A percentile compares a stretch with the other conserved stretches of the same genome.
These are phyloP conservation scores for Saitozyma podzolica DNA, from an alignment of 768 basidiomycete species.

Conservation along the genomic window DNA sequence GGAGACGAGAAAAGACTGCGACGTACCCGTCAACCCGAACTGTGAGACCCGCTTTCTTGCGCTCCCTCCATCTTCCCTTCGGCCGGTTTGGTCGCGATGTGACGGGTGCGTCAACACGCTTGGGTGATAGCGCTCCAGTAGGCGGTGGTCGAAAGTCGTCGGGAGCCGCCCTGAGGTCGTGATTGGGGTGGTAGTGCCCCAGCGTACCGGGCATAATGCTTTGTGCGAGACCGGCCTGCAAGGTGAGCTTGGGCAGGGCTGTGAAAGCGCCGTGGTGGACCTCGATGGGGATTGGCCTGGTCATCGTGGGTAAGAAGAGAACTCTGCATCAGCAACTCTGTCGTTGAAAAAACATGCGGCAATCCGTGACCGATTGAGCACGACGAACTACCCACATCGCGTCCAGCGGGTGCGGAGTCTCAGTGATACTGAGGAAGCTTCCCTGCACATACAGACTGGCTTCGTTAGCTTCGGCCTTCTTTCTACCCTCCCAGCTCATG, in stretches of 20 bases:
- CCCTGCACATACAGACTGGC: constrained; percentile 37
- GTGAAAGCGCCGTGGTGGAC: constrained; percentile 14
- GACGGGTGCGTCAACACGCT: neutral
- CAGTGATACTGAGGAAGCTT: constrained; percentile 32
- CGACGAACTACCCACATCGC: constrained; percentile 23
- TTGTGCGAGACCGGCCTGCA: constrained; percentile 28
- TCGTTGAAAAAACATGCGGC: neutral
- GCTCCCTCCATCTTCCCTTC: constrained; percentile 21
- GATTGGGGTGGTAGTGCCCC: neutral
- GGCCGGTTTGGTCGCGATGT: neutral
- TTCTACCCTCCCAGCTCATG: neutral
- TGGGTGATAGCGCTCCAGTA: neutral
- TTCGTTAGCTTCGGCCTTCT: neutral
- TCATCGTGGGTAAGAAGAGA: too few species aligned
- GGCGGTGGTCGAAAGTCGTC: constrained; percentile 4
- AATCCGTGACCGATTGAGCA: too few species aligned
- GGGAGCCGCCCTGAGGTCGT: neutral
- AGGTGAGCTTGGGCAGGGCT: constrained; percentile 25
- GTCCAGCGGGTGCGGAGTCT: constrained; percentile 40
- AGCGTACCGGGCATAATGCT: constrained; percentile 13
- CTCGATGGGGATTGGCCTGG: constrained; percentile 34
- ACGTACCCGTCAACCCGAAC: constrained; percentile 20
- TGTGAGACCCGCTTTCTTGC: constrained; percentile 24
- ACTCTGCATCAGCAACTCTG: too few species aligned
- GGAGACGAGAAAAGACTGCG: neutral